phyloP scores from a whole-genome alignment of 2,329 filamentous ascomycete genomes.

The Penicillium sp. region DNA sequence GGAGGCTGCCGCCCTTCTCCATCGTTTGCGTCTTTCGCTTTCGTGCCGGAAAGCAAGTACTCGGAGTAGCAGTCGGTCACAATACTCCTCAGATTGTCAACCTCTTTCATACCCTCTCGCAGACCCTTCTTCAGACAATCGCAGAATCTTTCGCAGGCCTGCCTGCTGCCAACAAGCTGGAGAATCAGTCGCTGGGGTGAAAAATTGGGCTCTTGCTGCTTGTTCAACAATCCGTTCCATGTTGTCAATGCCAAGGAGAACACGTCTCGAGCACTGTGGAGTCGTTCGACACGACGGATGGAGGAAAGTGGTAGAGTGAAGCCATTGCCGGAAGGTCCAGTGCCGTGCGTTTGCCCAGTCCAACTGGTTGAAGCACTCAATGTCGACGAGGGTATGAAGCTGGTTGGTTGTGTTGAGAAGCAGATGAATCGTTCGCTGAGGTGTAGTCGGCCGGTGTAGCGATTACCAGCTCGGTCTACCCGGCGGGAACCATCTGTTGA shows the following conservation, averaged over 20 bases:
- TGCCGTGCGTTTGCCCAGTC: conserved; percentile 90
- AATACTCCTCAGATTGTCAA: conserved; percentile 81
- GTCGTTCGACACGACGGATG: conserved; percentile 86
- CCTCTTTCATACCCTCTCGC: conserved; percentile 83
- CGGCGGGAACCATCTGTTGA: conserved; percentile 67
- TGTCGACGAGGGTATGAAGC: conserved; percentile 81
- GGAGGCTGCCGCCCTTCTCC: conserved; percentile 63
- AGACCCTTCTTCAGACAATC: conserved; percentile 92
- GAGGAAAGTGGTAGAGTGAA: conserved; percentile 93
- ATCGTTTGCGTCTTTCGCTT: conserved; percentile 61
- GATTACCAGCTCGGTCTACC: conserved; percentile 70
- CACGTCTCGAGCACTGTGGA: conserved; percentile 89
- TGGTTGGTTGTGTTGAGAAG: conserved; percentile 92
- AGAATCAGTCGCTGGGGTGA: conserved; percentile 88
- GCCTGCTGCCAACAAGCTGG: conserved; percentile 85
- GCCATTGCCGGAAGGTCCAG: conserved; percentile 90
- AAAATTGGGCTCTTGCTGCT: conserved; percentile 61
- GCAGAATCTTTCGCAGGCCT: conserved; percentile 92
- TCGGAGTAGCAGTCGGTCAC: conserved; percentile 89
- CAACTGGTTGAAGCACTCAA: conserved; percentile 80
- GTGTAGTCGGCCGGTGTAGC: conserved; percentile 91
- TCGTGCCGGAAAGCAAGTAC: conserved; percentile 66
- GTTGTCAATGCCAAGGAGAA: conserved; percentile 95
- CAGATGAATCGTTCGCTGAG: conserved; percentile 93
- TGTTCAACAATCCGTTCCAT: conserved; percentile 76